Conservation (phyloP, 495 filamentous ascomycete species). For the Pyrenula aspistea region DNA sequence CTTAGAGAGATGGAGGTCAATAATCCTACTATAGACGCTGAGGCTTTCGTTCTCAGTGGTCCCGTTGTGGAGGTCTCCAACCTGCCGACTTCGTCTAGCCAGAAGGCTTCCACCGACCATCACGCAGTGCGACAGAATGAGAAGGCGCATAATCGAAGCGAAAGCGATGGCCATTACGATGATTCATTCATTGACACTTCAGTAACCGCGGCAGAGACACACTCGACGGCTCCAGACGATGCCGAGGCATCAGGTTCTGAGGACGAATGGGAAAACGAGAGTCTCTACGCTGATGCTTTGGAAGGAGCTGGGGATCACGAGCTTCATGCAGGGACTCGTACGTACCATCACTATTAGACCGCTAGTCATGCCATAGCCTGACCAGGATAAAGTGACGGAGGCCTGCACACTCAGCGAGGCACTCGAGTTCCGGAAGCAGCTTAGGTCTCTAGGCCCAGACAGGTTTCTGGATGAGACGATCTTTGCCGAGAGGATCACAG, state of each 20-base stretch:
- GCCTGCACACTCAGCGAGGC: constrained; percentile 69
- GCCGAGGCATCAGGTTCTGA: constrained; percentile 48
- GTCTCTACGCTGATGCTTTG: constrained; percentile 55
- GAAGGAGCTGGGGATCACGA: constrained; percentile 51
- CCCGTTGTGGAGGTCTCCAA: constrained; percentile 35
- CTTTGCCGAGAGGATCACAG: constrained; percentile 51
- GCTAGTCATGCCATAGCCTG: constrained; percentile 8
- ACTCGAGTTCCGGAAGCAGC: constrained; percentile 47
- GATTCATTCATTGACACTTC: too few species aligned
- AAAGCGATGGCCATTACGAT: not conserved
- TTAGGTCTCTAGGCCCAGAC: constrained; percentile 63
- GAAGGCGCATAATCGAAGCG: not conserved
- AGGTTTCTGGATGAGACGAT: constrained; percentile 67
- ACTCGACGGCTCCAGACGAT: constrained; percentile 20
- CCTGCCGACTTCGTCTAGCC: constrained; percentile 6
- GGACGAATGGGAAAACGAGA: constrained; percentile 56
- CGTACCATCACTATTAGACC: constrained; percentile 10
- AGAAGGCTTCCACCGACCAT: not conserved
- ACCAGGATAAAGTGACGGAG: constrained; percentile 28
- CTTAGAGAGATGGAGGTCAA: not conserved
- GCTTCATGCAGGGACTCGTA: constrained; percentile 39
- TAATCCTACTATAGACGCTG: not conserved
- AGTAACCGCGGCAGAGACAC: not conserved
- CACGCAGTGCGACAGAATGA: not conserved
- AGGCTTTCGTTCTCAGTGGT: constrained; percentile 16